Percentiles rank a stretch among this genome's conserved stretches.
These are phyloP conservation scores for Penicillium coffeae DNA, from an alignment of 495 filamentous ascomycete genomes.

Conservation along the genomic window DNA sequence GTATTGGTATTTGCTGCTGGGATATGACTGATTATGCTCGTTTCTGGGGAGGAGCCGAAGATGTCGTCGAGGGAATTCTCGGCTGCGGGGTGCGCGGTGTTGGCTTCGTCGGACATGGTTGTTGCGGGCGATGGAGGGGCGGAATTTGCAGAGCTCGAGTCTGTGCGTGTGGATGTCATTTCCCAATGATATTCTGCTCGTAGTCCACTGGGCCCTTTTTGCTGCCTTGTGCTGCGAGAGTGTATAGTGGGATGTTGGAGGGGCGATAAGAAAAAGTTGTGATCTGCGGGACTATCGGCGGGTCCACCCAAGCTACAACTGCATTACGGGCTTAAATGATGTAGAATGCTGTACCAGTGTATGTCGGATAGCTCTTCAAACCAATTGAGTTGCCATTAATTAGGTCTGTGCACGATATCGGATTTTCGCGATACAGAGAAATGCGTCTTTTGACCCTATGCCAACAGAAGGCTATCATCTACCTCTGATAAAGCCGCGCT, in stretches of 20 bases:
- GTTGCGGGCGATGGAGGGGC: conserved; percentile 16
- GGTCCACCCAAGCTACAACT: too few species aligned
- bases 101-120: conserved; percentile 26
- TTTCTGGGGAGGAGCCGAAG: conserved; percentile 42
- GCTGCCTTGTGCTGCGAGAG: neutral
- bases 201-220: neutral
- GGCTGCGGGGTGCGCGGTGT: conserved; percentile 8
- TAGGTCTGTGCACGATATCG: too few species aligned
- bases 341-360: too few species aligned
- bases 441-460: too few species aligned
- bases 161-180: neutral
- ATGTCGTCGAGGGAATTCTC: conserved; percentile 45
- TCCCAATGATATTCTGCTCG: too few species aligned
- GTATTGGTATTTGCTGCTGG: neutral
- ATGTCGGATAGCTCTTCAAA: too few species aligned
- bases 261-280: conserved; percentile 3
- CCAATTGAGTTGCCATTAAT: too few species aligned
- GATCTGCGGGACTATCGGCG: conserved; percentile 4
- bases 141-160: conserved; percentile 1
- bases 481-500: too few species aligned
- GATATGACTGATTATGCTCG: conserved; percentile 1
- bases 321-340: too few species aligned
- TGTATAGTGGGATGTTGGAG: neutral
- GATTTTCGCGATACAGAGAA: too few species aligned
- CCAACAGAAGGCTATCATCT: too few species aligned